Evolutionary conservation across 352 stramenopile genomes (phyloP), one percentile per base, ranked within the genome.

Genomic region (Globisporangium lucens): DNA sequence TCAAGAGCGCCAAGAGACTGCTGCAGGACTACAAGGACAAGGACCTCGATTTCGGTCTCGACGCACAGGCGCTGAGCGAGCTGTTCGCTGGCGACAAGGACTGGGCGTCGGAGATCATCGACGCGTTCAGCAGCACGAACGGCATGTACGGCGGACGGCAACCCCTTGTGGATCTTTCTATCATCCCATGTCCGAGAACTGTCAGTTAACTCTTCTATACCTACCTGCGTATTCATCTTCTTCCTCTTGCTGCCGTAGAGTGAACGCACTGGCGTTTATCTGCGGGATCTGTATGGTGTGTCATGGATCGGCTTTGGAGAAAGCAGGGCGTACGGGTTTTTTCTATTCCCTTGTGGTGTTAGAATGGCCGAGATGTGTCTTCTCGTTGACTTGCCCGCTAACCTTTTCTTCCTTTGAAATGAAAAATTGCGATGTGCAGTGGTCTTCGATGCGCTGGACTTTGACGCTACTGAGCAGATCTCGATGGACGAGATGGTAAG

Each of bases 401-500:
- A 13, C 56, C 17, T 4, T 43, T 24, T 12, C n/a, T 3, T 55
- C 27, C 3, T 51, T 20, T n/a, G 4, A 20, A 13, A 60, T 46
- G 8, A 33, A 3, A 33, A 33, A 4, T 33, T 33, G 7, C 15
- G n/a, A 35, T 61, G 33, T 52, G 20, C n/a, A 92, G 84, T 92
- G 63, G 75, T 89, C 17, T 92, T 92, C 60, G 80, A 89, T n/a
- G 80, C 82, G 8, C 77, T 92, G 46, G 84, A 92, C 66, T 92
- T 92, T 70, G 81, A 88, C 70, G 67, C 73, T 52, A 92, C 82
- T 0, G 80, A 88, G 59, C 71, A 89, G 60, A 89, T 90, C 61
- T 89, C 84, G 2, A 89, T 92, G 78, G 84, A 92, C 65, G 84
- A 92, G 64, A 89, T 90, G 84, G 79, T 89, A 65, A 4, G 57